These are phyloP conservation scores for Skeletonema potamos DNA, from an alignment of 108 stramenopile species.

Conservation along the genomic window DNA sequence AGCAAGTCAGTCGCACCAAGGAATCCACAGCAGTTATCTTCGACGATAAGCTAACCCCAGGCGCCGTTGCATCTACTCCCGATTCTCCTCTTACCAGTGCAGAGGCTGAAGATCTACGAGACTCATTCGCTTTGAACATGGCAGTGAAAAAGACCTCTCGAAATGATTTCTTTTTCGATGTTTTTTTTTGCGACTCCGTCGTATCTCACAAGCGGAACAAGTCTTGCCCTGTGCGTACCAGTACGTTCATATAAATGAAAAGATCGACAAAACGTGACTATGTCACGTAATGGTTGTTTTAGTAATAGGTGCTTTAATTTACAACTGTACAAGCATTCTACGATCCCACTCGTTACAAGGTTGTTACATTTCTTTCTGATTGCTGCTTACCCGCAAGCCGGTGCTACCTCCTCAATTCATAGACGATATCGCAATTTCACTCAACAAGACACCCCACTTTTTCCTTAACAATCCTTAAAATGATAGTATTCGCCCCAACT, in stretches of 20 bases:
- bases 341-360: background rate
- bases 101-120: conserved; percentile 2
- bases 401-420: background rate
- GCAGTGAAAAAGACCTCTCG: background rate
- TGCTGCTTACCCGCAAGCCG: background rate
- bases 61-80: background rate
- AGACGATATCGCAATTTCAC: background rate
- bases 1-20: background rate
- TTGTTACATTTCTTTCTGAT: background rate
- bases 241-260: background rate
- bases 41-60: background rate
- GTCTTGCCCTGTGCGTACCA: background rate
- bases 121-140: background rate
- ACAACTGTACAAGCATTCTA: background rate
- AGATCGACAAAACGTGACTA: too few relatives aligned
- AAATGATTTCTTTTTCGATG: background rate
- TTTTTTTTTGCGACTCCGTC: background rate
- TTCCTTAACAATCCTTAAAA: conserved; percentile 3
- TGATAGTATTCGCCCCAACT: conserved; percentile 30
- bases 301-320: background rate
- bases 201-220: background rate
- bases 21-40: background rate
- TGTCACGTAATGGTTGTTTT: background rate
- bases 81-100: background rate
- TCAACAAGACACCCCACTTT: background rate